Percentiles rank a stretch among this genome's conserved stretches.
Evolutionary conservation across 2,329 filamentous ascomycete species (phyloP).

Genomic region (Claviceps sp.): DNA sequence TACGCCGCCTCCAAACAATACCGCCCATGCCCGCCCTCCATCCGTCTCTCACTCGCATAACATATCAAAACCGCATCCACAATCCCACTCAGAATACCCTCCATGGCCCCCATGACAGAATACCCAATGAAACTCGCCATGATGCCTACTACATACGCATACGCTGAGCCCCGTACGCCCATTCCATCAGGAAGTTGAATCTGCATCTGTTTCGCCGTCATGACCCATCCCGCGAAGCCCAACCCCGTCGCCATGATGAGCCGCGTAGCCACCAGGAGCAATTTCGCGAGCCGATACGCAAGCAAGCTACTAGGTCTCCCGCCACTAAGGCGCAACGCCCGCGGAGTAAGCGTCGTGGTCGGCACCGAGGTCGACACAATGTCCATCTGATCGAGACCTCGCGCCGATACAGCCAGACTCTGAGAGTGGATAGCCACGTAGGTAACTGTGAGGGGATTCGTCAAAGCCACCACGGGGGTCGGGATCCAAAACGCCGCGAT

Average conservation of each 20-base stretch:
- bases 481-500: constrained; percentile 71
- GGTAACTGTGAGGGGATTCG: constrained; percentile 82
- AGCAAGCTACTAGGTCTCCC: constrained; percentile 43
- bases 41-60: constrained; percentile 78
- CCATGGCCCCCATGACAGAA: constrained; percentile 82
- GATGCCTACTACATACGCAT: constrained; percentile 87
- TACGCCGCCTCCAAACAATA: constrained; percentile 89
- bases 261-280: constrained; percentile 79
- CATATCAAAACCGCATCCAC: constrained; percentile 83
- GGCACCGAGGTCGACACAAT: constrained; percentile 62
- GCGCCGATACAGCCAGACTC: constrained; percentile 61
- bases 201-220: constrained; percentile 67
- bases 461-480: constrained; percentile 70
- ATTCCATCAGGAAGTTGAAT: constrained; percentile 40
- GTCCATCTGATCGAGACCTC: constrained; percentile 67
- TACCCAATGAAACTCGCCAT: constrained; percentile 92
- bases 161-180: constrained; percentile 64
- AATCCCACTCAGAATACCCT: constrained; percentile 75
- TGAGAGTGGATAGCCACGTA: constrained; percentile 91
- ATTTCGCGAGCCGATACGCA: constrained; percentile 80
- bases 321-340: constrained; percentile 30
- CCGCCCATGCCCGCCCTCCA: constrained; percentile 51
- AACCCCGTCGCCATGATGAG: constrained; percentile 83
- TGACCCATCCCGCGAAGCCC: constrained; percentile 93
- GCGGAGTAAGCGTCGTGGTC: constrained; percentile 56